Evolutionary conservation across 83 land plant genomes (phyloP), one percentile per base, ranked within the genome.

Genomic region (Picea engelmannii): DNA sequence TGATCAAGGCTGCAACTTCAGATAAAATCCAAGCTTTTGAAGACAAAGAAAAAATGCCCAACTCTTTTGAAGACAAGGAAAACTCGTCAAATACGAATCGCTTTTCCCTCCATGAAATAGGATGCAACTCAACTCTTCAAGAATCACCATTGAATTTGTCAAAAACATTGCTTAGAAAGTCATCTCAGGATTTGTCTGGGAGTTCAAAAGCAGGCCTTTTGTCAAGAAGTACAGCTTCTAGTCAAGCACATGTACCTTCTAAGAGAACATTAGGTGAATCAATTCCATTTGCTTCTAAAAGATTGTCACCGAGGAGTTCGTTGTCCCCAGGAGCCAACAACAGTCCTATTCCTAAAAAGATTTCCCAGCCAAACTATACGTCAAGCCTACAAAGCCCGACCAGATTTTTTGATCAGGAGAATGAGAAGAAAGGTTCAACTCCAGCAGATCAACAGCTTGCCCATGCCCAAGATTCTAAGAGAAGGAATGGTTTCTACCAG

Each of bases 101-200:
- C 80, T 78, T 6, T n/a, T 38, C 62, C 35, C 66, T 78, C 66
- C 60, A 78, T 78, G 80, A 78, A 78, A 78, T 78, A 31, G 65
- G 27, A 38, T 78, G 16, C 66, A 78, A 78, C n/a, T 75, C 76
- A 73, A 44, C 58, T 42, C 11, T 24, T 0, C 76, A 44, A 20
- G 76, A 40, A 44, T 59, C 79, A 18, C 79, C 42, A 15, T 77
- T 77, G 79, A 77, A 59, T 20, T 58, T 59, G 42, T 59, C 79
- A 55, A 77, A 61, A 59, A 23, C 63, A 4, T 25, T 59, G 13
- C 64, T 59, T 23, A 23, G 79, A 18, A 77, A 25, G 16, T 77
- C 79, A 58, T 44, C 79, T 77, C 79, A 58, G 18, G 79, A 77
- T 58, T 55, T 60, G 3, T 27, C 42, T 21, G 25, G 58, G 13